These are phyloP conservation scores for Plectosphaerella sp. DNA, from an alignment of 2,329 filamentous ascomycete genomes.

Conservation along the genomic window DNA sequence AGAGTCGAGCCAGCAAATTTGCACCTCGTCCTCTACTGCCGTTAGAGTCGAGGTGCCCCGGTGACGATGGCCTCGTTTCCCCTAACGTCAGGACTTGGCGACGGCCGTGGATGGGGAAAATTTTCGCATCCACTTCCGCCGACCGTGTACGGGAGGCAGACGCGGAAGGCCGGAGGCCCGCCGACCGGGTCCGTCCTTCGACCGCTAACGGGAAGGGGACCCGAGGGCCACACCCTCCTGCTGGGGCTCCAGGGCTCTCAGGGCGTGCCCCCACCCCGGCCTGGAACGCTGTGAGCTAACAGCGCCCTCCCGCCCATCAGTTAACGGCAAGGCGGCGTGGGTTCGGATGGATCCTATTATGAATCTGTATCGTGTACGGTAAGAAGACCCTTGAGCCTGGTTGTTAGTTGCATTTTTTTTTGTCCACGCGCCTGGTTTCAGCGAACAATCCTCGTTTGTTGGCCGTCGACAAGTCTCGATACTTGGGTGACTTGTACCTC, in stretches of 20 bases:
- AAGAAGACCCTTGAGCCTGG: too few relatives aligned
- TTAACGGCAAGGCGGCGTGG: conserved; percentile 12
- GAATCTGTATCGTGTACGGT: conserved; percentile 13
- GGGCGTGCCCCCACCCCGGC: too few relatives aligned
- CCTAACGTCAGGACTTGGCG: conserved; percentile 13
- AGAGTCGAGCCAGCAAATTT: too few relatives aligned
- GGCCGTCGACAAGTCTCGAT: background rate
- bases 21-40: too few relatives aligned
- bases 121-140: background rate
- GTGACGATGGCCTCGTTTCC: conserved; percentile 3
- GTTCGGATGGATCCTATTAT: conserved; percentile 14
- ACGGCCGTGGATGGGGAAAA: conserved; percentile 2
- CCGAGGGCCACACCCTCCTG: conserved; percentile 8
- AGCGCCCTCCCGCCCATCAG: conserved; percentile 8
- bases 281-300: conserved; percentile 1
- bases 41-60: too few relatives aligned
- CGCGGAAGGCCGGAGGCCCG: conserved; percentile 7
- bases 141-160: conserved; percentile 6
- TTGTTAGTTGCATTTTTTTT: too few relatives aligned
- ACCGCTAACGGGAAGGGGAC: conserved; percentile 14
- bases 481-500: background rate
- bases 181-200: conserved; percentile 7
- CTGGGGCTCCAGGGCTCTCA: too few relatives aligned
- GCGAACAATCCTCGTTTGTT: too few relatives aligned
- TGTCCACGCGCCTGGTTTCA: too few relatives aligned